Conservation (phyloP, 2,329 filamentous ascomycete genomes). For the Alternaria ethzedia region DNA sequence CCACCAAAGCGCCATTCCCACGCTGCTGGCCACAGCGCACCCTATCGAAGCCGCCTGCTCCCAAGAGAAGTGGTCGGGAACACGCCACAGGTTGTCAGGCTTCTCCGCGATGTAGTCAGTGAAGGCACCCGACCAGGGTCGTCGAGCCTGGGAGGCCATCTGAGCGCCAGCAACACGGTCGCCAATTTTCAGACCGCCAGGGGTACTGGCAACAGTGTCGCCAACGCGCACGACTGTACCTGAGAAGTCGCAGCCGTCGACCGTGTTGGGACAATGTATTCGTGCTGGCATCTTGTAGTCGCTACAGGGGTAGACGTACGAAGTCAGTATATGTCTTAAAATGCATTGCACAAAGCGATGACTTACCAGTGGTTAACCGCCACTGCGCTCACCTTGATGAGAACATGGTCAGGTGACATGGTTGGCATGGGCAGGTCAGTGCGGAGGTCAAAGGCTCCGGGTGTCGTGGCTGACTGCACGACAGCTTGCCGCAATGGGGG, state of each 20-base stretch:
- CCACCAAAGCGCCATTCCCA: background rate
- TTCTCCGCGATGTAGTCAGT: background rate
- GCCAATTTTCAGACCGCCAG: background rate
- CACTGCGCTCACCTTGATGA: background rate
- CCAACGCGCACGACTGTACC: background rate
- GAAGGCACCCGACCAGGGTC: background rate
- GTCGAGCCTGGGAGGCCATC: background rate
- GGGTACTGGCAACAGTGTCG: background rate
- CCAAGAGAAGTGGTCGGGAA: background rate
- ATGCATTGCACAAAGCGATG: background rate
- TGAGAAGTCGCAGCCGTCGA: background rate
- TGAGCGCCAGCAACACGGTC: background rate
- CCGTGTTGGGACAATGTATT: background rate
- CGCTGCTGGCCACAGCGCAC: background rate
- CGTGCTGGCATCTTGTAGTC: background rate
- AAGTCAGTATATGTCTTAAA: background rate
- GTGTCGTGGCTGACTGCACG: background rate
- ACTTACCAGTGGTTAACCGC: background rate
- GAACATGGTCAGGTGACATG: background rate
- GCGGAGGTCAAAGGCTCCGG: background rate
- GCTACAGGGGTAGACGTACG: background rate
- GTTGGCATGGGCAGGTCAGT: background rate
- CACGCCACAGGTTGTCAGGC: background rate
- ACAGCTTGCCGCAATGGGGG: background rate
- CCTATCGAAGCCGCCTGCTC: background rate